Percentiles rank a stretch among this genome's conserved stretches.
Conservation (phyloP, 73 alveolate genomes). For the Symbiodinium natans region DNA sequence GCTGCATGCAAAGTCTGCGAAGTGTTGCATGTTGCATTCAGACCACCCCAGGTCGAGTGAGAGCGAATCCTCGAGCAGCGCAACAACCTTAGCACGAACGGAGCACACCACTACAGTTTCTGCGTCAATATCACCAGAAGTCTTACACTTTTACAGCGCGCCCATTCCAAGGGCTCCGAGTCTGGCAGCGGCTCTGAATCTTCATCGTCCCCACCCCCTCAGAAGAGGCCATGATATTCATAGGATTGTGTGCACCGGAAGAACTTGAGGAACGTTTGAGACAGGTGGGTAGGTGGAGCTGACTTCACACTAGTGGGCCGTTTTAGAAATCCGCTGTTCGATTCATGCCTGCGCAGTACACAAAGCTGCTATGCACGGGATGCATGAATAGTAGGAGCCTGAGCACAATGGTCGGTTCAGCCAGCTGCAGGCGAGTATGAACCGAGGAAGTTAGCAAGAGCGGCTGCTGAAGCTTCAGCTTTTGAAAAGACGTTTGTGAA, state of each 20-base stretch:
- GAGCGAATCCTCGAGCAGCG: constrained; percentile 93
- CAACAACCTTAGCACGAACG: neutral
- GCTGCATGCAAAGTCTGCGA: no score
- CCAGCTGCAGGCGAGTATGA: constrained; percentile 9
- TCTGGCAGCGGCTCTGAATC: constrained; percentile 24
- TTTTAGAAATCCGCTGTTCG: no score
- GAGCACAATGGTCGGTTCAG: neutral
- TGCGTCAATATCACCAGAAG: no score
- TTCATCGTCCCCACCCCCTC: constrained; percentile 28
- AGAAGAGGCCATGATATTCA: neutral
- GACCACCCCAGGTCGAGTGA: constrained; percentile 58
- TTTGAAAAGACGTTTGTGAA: neutral
- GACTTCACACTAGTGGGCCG: neutral
- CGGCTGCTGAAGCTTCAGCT: neutral
- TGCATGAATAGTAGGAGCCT: neutral
- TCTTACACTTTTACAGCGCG: no score
- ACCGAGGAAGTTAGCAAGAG: neutral
- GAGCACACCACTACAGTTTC: neutral
- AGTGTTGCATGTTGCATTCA: no score
- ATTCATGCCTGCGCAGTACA: no score
- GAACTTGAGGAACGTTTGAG: no score
- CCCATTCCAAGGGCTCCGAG: neutral
- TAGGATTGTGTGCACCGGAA: no score
- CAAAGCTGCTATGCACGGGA: no score
- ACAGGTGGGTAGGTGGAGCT: neutral